These are phyloP conservation scores for Fennellomyces sp. DNA, from an alignment of 371 early-diverging fungal species.

Conservation along the genomic window DNA sequence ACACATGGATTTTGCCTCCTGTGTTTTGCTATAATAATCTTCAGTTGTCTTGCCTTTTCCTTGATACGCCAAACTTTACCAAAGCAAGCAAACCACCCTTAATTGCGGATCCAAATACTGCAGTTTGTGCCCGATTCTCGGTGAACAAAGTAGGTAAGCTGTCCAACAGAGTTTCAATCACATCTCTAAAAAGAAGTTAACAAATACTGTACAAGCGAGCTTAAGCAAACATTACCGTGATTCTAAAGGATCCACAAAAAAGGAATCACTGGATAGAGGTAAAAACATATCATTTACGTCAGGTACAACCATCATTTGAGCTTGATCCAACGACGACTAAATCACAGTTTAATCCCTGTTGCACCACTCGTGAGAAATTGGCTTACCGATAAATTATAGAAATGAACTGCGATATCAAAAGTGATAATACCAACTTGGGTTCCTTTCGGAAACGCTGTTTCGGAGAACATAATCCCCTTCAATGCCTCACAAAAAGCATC, in stretches of 20 bases:
- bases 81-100: constrained; percentile 78
- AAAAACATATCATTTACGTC: constrained; percentile 93
- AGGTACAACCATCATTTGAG: constrained; percentile 95
- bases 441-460: constrained; percentile 51
- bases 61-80: constrained; percentile 50
- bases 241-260: constrained; percentile 80
- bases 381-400: constrained; percentile 86
- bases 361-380: not conserved
- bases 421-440: constrained; percentile 87
- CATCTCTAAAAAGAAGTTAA: constrained; percentile 30
- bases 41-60: not conserved
- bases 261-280: constrained; percentile 82
- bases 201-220: too few relatives aligned
- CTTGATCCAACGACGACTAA: constrained; percentile 75
- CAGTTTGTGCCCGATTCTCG: constrained; percentile 69
- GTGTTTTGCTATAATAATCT: constrained; percentile 48
- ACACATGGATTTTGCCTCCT: constrained; percentile 87
- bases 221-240: constrained; percentile 57
- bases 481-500: constrained; percentile 65
- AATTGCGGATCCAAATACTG: constrained; percentile 86
- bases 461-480: constrained; percentile 68
- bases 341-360: not conserved
- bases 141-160: constrained; percentile 81
- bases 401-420: constrained; percentile 91
- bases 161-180: constrained; percentile 84